phyloP scores from a whole-genome alignment of 2,329 filamentous ascomycete species.

The Berkeleyomyces rouxiae region DNA sequence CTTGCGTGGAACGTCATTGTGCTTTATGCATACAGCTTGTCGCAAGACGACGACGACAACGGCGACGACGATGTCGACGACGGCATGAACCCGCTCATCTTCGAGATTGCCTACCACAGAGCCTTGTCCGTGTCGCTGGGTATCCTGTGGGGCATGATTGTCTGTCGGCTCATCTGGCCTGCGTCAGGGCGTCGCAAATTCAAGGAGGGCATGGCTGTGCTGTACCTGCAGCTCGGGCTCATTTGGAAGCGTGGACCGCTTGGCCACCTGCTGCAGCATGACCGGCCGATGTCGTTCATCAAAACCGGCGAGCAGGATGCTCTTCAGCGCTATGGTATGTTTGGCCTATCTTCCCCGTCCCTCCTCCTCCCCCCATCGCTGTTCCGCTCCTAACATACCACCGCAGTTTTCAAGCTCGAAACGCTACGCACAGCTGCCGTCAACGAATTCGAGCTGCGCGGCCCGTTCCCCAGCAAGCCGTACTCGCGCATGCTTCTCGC shows the following conservation, averaged over 20 bases:
- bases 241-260: slow-evolving; percentile 93
- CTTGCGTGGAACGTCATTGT: slow-evolving; percentile 92
- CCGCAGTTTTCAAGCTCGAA: slow-evolving; percentile 48
- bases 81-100: slow-evolving; percentile 65
- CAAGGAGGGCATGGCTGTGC: slow-evolving; percentile 72
- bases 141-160: slow-evolving; percentile 79
- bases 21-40: slow-evolving; percentile 83
- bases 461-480: slow-evolving; percentile 63
- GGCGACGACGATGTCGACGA: slow-evolving; percentile 82
- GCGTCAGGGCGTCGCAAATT: slow-evolving; percentile 80
- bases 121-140: slow-evolving; percentile 74
- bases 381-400: slow-evolving; percentile 1
- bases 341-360: background rate
- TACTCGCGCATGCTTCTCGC: slow-evolving; percentile 61
- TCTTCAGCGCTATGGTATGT: slow-evolving; percentile 55
- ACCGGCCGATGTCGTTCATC: slow-evolving; percentile 54
- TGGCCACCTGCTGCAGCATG: slow-evolving; percentile 48
- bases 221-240: slow-evolving; percentile 87
- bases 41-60: slow-evolving; percentile 60
- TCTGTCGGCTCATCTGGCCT: slow-evolving; percentile 83
- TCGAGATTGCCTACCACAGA: slow-evolving; percentile 75
- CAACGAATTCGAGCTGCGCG: slow-evolving; percentile 77
- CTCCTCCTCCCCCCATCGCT: background rate
- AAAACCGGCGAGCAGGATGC: slow-evolving; percentile 74
- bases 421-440: slow-evolving; percentile 53